Base-by-base conservation (phyloP, 306 rosid genomes). In the Dalbergia cultrata region DNA sequence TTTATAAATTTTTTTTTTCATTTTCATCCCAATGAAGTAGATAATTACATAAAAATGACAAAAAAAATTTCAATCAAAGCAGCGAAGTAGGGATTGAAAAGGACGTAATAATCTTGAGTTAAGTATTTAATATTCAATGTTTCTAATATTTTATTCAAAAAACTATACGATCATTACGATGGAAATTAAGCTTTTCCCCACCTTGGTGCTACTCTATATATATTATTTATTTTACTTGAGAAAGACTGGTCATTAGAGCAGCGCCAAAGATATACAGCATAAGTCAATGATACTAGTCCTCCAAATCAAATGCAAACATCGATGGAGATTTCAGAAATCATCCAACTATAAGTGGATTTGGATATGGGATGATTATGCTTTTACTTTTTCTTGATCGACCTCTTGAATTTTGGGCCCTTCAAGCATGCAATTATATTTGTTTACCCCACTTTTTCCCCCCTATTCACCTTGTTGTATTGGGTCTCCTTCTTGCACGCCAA, bases 401-500 rank as follows among this genome's bases (percentile, higher is more conserved):
- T n/a, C 18, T 64, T 65, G 52, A 71, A 83, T 58, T 78, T 67
- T 78, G 80, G 80, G 67, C 62, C 67, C 67, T 57, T 78, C 31
- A 67, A 59, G 35, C 52, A 58, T 66, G 80, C 18, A 78, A 58
- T 9, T 4, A 0, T 34, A 58, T 37, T 45, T 17, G 3, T 13
- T 39, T 5, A 6, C 16, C 1, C 16, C 3, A 34, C 16, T 7
- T 56, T n/a, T 12, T 35, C 56, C 44, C 21, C 9, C 19, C 60
- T 54, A 3, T 54, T 54, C 60, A 72, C 44, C 39, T 70, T 17
- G 5, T 31, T 61, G 18, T 44, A 71, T 72, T 72, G 71, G 75
- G 17, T 65, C 4, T 56, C 14, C 76, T 69, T 47, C 65, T 83
- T 76, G 70, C 87, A 84, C 81, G 87, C 87, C 84, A 79, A 65